Base-by-base conservation (phyloP, 805 yeast genomes). In the Sugiyamaella mastotermitis region DNA sequence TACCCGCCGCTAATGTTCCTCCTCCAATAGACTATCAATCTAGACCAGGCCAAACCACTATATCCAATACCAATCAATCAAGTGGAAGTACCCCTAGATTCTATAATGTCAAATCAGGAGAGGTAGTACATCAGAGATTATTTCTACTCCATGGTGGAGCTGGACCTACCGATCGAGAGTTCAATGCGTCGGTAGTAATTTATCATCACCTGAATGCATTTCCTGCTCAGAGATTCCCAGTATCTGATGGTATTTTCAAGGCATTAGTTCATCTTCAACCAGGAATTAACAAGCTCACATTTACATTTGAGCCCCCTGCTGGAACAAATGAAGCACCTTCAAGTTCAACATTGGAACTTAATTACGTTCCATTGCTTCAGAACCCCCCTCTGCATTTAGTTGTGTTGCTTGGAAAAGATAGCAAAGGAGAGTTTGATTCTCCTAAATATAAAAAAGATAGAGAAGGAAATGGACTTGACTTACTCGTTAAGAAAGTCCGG, bases 321-420 rank as follows among this genome's bases (percentile, higher is more conserved):
- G 32, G 42, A 16, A 28, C 39, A 38, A 23, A 22, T 10, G 13
- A 46, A 29, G 20, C 41, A 32, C 23, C 35, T 11, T 14, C 34
- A 8, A 23, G 41, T 37, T 27, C 65, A 4, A 38, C 55, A 0
- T 41, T 74, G 15, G 55, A 49, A 0, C 54, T 80, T 30, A 60
- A 60, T 37, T 80, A 77, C 54, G 56, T 65, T 1, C 87, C 86
- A 0, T 52, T 82, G 19, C 50, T 65, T 2, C 72, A 76, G 38
- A 76, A 82, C 50, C 83, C 83, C 33, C 92, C 92, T 0, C 62
- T 88, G n/a, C 92, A 88, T 57, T 58, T 88, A 34, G 86, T 92
- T 53, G 55, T 87, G 6, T 56, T 90, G 10, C 60, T 86, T 2
- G 97, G 84, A 2, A 69, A 65, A 38, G 97, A 88, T 53, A 83